Percentiles rank a stretch among this genome's conserved stretches.
Evolutionary conservation across 805 yeast species (phyloP).

Genomic region (Cephaloascus fragrans): DNA sequence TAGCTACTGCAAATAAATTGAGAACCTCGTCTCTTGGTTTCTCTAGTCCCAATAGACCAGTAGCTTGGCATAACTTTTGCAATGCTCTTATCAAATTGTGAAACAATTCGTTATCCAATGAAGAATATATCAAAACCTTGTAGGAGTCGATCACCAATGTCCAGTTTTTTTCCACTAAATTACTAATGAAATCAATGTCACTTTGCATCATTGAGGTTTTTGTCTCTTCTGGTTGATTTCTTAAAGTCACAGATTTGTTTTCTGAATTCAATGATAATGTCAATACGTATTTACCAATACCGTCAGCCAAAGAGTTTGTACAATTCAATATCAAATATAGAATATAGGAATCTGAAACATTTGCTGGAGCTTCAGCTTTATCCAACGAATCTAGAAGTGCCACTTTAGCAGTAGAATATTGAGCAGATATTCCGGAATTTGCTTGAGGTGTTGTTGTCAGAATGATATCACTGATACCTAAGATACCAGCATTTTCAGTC

Average conservation of each 20-base stretch:
- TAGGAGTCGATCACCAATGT: conserved; percentile 31
- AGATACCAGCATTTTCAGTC: conserved; percentile 15
- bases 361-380: conserved; percentile 64
- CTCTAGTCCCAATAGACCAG: conserved; percentile 60
- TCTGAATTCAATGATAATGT: conserved; percentile 18
- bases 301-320: conserved; percentile 52
- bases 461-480: conserved; percentile 23
- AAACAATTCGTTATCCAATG: conserved; percentile 63
- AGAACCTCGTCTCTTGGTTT: conserved; percentile 50
- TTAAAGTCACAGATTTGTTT: background rate
- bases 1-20: conserved; percentile 31
- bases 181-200: conserved; percentile 5
- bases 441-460: conserved; percentile 8
- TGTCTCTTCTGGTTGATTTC: background rate
- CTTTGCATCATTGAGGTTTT: background rate
- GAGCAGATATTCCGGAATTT: conserved; percentile 24
- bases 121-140: conserved; percentile 47
- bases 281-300: conserved; percentile 46
- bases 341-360: conserved; percentile 50
- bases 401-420: conserved; percentile 37
- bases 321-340: conserved; percentile 47
- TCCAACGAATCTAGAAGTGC: conserved; percentile 70
- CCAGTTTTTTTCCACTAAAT: conserved; percentile 24
- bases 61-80: conserved; percentile 74
- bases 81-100: conserved; percentile 59